A percentile compares a stretch with the other conserved stretches of the same genome.
phyloP scores from a whole-genome alignment of 495 filamentous ascomycete genomes.

The Penicillium alfredii region DNA sequence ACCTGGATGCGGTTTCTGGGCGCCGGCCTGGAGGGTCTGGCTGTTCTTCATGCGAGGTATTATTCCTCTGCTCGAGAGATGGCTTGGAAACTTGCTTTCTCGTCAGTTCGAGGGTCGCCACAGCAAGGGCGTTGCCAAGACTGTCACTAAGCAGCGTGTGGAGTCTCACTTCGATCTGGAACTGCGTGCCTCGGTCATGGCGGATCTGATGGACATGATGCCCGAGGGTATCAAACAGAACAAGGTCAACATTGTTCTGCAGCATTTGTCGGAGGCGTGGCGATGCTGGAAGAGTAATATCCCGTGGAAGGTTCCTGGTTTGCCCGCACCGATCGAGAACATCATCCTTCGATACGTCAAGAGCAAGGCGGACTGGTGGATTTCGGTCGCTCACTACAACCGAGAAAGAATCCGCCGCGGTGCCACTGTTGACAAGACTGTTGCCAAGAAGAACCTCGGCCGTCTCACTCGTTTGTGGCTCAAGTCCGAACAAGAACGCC shows the following conservation, averaged over 20 bases:
- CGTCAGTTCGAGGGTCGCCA: constrained; percentile 98
- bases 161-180: constrained; percentile 99
- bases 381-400: constrained; percentile 97
- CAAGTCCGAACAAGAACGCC: constrained; percentile 96
- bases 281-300: constrained; percentile 99
- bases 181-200: constrained; percentile 96
- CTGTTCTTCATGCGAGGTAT: constrained; percentile 99
- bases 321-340: constrained; percentile 96
- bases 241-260: constrained; percentile 96
- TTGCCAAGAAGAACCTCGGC: constrained; percentile 98
- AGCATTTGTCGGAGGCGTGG: constrained; percentile 97
- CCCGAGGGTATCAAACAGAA: constrained; percentile 99
- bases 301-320: constrained; percentile 95
- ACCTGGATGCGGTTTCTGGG: constrained; percentile 98
- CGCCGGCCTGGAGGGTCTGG: constrained; percentile 98
- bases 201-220: constrained; percentile 99
- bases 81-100: constrained; percentile 94
- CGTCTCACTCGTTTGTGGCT: constrained; percentile 93
- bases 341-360: constrained; percentile 98
- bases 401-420: constrained; percentile 92
- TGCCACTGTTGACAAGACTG: constrained; percentile 97
- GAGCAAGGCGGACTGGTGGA: constrained; percentile 99
- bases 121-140: constrained; percentile 99
- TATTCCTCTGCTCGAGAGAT: constrained; percentile 91
- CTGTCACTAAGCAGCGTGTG: constrained; percentile 97